Conservation (phyloP, 345 rosid genomes). For the Anastatica hierochuntica region DNA sequence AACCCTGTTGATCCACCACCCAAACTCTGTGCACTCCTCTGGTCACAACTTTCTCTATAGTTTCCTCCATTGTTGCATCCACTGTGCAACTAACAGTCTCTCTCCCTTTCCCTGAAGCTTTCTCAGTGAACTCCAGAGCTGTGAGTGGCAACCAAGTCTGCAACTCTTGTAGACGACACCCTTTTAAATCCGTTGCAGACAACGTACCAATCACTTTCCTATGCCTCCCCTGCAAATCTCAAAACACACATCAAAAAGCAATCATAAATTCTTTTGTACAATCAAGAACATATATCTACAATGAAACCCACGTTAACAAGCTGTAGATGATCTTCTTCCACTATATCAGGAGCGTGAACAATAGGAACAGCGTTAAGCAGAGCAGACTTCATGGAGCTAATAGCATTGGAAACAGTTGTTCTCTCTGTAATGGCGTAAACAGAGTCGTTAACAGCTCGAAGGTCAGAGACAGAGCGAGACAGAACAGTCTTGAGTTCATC, state of each 20-base stretch:
- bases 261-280: no score
- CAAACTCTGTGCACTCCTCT: slow-evolving; percentile 73
- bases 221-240: slow-evolving; percentile 43
- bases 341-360: slow-evolving; percentile 38
- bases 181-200: slow-evolving; percentile 66
- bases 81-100: slow-evolving; percentile 41
- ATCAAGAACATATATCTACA: neutral
- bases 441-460: slow-evolving; percentile 40
- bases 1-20: slow-evolving; percentile 49
- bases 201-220: slow-evolving; percentile 65
- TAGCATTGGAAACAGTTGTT: slow-evolving; percentile 46
- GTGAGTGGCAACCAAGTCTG: slow-evolving; percentile 49
- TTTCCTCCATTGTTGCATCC: slow-evolving; percentile 40
- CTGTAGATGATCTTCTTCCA: slow-evolving; percentile 38
- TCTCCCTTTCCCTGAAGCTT: slow-evolving; percentile 18
- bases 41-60: slow-evolving; percentile 43
- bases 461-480: slow-evolving; percentile 26
- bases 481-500: slow-evolving; percentile 30
- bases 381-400: slow-evolving; percentile 55
- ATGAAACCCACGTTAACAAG: slow-evolving; percentile 39
- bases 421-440: slow-evolving; percentile 50
- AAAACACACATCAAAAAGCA: neutral
- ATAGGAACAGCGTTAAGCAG: slow-evolving; percentile 74
- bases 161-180: slow-evolving; percentile 47
- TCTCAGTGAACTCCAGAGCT: slow-evolving; percentile 51